Conservation (phyloP, 768 basidiomycete genomes). For the Sporobolomyces phaffii region DNA sequence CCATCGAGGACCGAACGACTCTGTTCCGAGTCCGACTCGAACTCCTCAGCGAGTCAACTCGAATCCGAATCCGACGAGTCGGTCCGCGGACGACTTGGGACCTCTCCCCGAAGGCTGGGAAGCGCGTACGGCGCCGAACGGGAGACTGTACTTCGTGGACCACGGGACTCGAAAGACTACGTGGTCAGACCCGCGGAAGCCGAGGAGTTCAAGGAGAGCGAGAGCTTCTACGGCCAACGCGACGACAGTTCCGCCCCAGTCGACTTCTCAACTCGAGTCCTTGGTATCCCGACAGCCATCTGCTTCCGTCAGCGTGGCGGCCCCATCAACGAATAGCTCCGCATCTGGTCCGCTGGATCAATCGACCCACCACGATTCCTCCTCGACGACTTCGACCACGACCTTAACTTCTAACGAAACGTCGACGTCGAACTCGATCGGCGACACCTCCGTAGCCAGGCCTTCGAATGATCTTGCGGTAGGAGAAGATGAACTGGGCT, state of each 20-base stretch:
- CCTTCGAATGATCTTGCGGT: not conserved
- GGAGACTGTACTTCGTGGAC: slow-evolving; percentile 95
- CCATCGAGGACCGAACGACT: not conserved
- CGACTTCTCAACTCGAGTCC: not conserved
- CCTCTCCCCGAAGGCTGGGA: slow-evolving; percentile 96
- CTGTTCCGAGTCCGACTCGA: not conserved
- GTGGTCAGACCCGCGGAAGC: slow-evolving; percentile 97
- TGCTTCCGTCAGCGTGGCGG: not conserved
- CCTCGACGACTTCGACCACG: not conserved
- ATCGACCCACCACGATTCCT: too few species aligned
- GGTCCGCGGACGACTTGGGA: slow-evolving; percentile 57
- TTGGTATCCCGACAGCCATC: not conserved
- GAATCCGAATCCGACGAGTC: not conserved
- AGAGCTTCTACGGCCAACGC: not conserved
- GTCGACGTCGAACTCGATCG: too few species aligned
- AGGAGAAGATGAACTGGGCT: slow-evolving; percentile 61
- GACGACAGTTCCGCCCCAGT: not conserved
- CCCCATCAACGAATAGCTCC: too few species aligned
- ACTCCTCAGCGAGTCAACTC: not conserved
- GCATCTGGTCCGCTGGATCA: too few species aligned
- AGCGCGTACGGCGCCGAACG: slow-evolving; percentile 92
- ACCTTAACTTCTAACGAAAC: not conserved
- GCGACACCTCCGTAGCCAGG: not conserved
- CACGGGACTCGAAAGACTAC: slow-evolving; percentile 97
- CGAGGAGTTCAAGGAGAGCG: not conserved